A percentile compares a stretch with the other conserved stretches of the same genome.
Conservation (phyloP, 345 rosid genomes). For the Populus deltoides region DNA sequence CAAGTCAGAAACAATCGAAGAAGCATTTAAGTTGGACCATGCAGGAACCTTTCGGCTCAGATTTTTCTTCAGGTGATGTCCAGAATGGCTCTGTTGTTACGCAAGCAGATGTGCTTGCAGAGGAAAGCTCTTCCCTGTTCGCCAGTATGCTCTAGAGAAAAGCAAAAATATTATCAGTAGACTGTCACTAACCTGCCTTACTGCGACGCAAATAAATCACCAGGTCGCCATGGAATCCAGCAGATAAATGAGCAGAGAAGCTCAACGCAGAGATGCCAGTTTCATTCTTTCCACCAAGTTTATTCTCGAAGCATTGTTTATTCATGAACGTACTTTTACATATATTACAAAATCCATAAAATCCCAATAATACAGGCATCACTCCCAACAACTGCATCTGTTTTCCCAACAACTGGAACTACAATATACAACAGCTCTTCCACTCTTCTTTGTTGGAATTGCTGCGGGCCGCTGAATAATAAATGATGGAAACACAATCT, state of each 20-base stretch:
- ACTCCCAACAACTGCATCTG: too few relatives aligned
- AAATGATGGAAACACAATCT: background rate
- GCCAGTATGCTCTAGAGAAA: too few relatives aligned
- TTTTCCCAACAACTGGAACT: background rate
- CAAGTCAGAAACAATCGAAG: too few relatives aligned
- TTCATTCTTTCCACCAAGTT: background rate
- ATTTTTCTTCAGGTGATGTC: too few relatives aligned
- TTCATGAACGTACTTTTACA: background rate
- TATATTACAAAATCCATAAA: background rate
- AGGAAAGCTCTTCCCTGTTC: too few relatives aligned
- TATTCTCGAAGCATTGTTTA: background rate
- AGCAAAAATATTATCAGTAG: too few relatives aligned
- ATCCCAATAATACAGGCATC: background rate
- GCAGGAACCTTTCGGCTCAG: too few relatives aligned
- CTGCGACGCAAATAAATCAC: too few relatives aligned
- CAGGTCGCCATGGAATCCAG: background rate
- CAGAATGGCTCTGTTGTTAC: too few relatives aligned
- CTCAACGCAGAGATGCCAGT: background rate
- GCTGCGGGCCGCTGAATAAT: background rate
- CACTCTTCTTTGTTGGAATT: background rate
- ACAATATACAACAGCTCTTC: slow-evolving; percentile 3
- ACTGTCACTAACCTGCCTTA: too few relatives aligned
- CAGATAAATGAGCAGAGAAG: background rate
- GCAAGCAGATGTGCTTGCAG: too few relatives aligned
- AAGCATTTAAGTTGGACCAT: too few relatives aligned